A percentile compares a stretch with the other conserved stretches of the same genome.
Conservation (phyloP, 331 rosid genomes). For the Quercus tomentella region DNA sequence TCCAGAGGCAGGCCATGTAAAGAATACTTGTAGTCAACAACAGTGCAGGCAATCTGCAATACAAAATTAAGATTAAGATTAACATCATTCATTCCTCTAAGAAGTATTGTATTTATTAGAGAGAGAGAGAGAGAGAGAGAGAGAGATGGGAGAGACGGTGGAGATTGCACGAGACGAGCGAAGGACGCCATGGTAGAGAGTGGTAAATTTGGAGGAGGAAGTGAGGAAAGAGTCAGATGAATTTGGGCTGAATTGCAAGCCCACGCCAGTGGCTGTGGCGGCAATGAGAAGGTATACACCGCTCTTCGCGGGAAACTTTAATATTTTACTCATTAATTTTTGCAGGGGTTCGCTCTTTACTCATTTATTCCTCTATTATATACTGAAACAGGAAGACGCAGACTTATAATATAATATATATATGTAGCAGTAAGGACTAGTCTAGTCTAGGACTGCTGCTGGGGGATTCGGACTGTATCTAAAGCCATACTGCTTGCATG, state of each 20-base stretch:
- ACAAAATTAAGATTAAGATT: not conserved
- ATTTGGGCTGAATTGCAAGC: conserved; percentile 17
- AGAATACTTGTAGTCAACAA: conserved; percentile 64
- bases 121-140: conserved; percentile 7
- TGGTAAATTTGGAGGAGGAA: conserved; percentile 13
- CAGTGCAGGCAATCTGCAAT: conserved; percentile 53
- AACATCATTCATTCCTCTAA: too few species aligned
- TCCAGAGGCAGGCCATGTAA: conserved; percentile 37
- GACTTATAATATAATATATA: too few species aligned
- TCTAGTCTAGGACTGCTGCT: too few species aligned
- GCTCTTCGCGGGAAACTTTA: conserved; percentile 47
- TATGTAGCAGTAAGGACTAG: too few species aligned
- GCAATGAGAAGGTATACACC: conserved; percentile 16
- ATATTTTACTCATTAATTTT: conserved; percentile 29
- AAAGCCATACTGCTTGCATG: too few species aligned
- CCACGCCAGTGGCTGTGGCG: conserved; percentile 12
- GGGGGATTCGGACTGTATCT: too few species aligned
- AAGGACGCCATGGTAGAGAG: conserved; percentile 43
- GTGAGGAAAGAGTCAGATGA: conserved; percentile 8
- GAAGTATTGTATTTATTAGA: too few species aligned
- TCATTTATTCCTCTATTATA: too few species aligned
- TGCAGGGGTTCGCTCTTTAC: not conserved
- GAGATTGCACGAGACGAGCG: conserved; percentile 81
- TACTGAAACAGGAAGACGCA: too few species aligned
- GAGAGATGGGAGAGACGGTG: conserved; percentile 35